Base-by-base conservation (phyloP, 2,329 filamentous ascomycete genomes). In the Exophiala xenobiotica region DNA sequence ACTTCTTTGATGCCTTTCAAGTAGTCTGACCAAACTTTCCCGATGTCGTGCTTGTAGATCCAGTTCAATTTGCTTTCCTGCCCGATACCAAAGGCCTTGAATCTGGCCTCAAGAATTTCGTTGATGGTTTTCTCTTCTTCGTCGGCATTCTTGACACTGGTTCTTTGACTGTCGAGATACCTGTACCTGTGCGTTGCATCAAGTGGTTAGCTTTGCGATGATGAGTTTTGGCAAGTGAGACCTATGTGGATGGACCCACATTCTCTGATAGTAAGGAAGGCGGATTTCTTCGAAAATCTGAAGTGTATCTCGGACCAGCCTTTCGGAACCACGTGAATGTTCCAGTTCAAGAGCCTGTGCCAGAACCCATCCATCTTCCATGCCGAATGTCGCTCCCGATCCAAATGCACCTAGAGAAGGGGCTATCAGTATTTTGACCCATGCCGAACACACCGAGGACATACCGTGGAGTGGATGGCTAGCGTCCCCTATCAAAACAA, bases 401-500 rank as follows among this genome's bases (percentile, higher is more conserved):
- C 73, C 73, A 58, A 73, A 72, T 1, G 69, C 70, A 3, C 70
- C 70, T 61, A 11, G 18, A 47, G n/a, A 14, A 4, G 6, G 18
- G 31, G 18, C 1, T 35, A 35, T 35, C 8, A 16, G 31, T 14
- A 35, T 35, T 16, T 14, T 22, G 12, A 20, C 4, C 18, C n/a
- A 42, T 40, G 26, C 51, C 23, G 42, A 11, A 12, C 20, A 9
- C 20, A 7, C 18, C n/a, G 23, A 42, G 24, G 6, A 39, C 42
- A 9, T 49, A 62, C 75, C 75, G 0, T 76, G 77, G 0, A 79
- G 67, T 0, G 78, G 75, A 59, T 82, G 79, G 1, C 76, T 79
- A 0, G 77, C 73, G 56, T 81, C 78, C 8, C 78, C 79, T 1
- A 80, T 72, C 3, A 81, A 68, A 4, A 74, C 78, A 2, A 80